phyloP scores from a whole-genome alignment of 1,284 basidiomycete species.

The Laetiporus sulphureus region DNA sequence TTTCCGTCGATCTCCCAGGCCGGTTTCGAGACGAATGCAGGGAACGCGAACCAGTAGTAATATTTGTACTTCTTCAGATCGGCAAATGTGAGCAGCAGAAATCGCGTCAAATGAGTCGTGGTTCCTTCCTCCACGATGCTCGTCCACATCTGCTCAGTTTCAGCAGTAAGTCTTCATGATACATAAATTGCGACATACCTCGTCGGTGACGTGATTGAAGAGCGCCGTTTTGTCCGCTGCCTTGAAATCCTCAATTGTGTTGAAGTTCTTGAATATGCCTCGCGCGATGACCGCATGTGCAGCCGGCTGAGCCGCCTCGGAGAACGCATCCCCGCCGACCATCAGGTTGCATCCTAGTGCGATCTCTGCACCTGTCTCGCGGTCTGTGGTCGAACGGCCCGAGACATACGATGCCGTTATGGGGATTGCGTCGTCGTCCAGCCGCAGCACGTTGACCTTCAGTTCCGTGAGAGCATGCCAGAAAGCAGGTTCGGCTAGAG shows the following conservation, averaged over 20 bases:
- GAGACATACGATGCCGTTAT: constrained; percentile 66
- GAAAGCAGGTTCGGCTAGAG: constrained; percentile 84
- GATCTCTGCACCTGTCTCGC: constrained; percentile 62
- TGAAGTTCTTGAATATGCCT: constrained; percentile 87
- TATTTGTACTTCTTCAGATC: constrained; percentile 98
- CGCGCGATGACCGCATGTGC: constrained; percentile 34
- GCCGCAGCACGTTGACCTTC: constrained; percentile 88
- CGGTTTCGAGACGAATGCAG: constrained; percentile 83
- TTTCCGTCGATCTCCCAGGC: constrained; percentile 70
- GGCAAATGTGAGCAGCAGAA: constrained; percentile 89
- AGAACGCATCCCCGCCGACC: constrained; percentile 56
- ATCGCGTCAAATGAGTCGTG: constrained; percentile 58
- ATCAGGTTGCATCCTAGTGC: constrained; percentile 54
- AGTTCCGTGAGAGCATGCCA: constrained; percentile 88
- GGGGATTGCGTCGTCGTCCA: constrained; percentile 69
- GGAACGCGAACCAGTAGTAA: constrained; percentile 98
- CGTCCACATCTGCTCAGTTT: constrained; percentile 52
- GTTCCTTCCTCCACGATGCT: constrained; percentile 45
- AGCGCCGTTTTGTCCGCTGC: constrained; percentile 81
- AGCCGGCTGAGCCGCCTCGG: constrained; percentile 30
- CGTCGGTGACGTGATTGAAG: constrained; percentile 64
- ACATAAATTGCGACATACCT: constrained; percentile 35
- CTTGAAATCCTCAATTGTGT: constrained; percentile 96
- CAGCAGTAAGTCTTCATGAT: not conserved
- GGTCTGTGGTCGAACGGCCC: constrained; percentile 70